A percentile compares a stretch with the other conserved stretches of the same genome.
Evolutionary conservation across 139 green algal species (phyloP).

Genomic region (Protoeuglena noctilucae): DNA sequence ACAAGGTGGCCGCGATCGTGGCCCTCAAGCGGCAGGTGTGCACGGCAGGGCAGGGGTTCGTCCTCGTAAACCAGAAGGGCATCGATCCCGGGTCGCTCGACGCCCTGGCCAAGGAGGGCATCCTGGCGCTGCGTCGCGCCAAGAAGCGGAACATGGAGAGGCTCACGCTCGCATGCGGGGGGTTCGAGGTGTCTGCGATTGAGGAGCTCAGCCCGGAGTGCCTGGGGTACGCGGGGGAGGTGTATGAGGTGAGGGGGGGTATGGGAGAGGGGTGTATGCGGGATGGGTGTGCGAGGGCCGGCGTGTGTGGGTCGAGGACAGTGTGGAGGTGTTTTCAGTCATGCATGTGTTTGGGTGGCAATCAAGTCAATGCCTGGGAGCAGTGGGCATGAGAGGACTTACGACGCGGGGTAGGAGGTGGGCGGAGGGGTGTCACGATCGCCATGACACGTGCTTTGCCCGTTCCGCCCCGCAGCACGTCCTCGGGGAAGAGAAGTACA

Average conservation of each 20-base stretch:
- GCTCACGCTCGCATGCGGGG: conserved; percentile 81
- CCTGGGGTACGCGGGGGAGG: conserved; percentile 57
- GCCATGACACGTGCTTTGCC: too few species aligned
- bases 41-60: conserved; percentile 64
- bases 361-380: too few species aligned
- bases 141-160: conserved; percentile 98
- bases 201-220: conserved; percentile 66
- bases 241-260: too few species aligned
- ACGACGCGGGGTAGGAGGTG: too few species aligned
- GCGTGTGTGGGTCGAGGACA: too few species aligned
- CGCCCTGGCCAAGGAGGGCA: conserved; percentile 86
- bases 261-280: too few species aligned
- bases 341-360: too few species aligned
- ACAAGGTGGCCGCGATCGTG: conserved; percentile 49
- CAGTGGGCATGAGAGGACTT: too few species aligned
- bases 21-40: conserved; percentile 44
- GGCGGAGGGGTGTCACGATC: too few species aligned
- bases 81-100: conserved; percentile 96
- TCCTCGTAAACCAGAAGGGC: conserved; percentile 98
- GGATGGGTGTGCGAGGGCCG: too few species aligned
- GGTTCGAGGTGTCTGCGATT: conserved; percentile 52
- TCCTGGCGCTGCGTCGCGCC: conserved; percentile 68
- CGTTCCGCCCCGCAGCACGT: too few species aligned
- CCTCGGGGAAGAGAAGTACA: conserved; percentile 98
- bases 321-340: too few species aligned